Base-by-base conservation (phyloP, 2,329 filamentous ascomycete species). In the Aspergillus hiratsukae region DNA sequence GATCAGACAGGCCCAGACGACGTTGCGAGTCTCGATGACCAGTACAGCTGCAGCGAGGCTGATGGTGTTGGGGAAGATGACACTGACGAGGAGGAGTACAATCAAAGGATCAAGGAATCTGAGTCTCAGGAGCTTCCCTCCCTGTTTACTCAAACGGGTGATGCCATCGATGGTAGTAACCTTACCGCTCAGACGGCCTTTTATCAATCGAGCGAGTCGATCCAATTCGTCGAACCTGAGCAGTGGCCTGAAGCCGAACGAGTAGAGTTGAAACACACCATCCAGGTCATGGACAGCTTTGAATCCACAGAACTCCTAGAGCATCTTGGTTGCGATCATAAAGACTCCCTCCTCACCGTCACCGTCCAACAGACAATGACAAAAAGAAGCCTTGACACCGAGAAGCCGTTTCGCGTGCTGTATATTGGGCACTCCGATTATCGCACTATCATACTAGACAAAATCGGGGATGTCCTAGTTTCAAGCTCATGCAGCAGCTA, bases 381-480 rank as follows among this genome's bases (percentile, higher is more conserved):
- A 17, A 74, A 71, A 48, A 64, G 70, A 21, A 66, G 69, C 23
- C 65, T 78, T 21, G 68, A 70, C 51, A 65, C 76, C 17, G 70
- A 77, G 29, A 73, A 74, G 56, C 76, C 76, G 3, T 78, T 78
- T 51, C 75, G 72, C 40, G 71, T 79, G 27, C 64, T 78, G 2
- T 79, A 78, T 56, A 59, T 76, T 28, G 77, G 77, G 17, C 66
- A 74, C 51, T 58, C 71, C 0, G 69, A 70, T 6, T 73, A 69
- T 41, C 72, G 75, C 40, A 71, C 73, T 43, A 72, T 71, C 37
- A 70, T 79, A 49, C 68, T 79, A 14, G 74, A 77, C 60, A 80
- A 80, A 58, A 73, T 80, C 19, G 78, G 76, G 9, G 76, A 78
- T 60, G 76, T 77, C 10, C 60, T 80, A 27, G 76, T 78, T 6